phyloP scores from a whole-genome alignment of 176 grass and related monocot species.

The Carex scoparia region DNA sequence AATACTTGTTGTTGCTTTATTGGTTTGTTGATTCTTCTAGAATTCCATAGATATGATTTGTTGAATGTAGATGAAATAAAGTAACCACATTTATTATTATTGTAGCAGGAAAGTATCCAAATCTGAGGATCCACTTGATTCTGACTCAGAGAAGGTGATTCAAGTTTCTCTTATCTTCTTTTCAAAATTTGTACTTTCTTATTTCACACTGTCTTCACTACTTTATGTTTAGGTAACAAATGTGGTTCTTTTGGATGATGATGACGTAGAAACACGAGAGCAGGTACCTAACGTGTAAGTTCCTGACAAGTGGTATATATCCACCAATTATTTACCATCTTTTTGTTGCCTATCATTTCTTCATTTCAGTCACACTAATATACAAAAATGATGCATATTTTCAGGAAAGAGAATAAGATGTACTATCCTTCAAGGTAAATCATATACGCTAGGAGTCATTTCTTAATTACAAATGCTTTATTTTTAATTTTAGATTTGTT shows the following conservation, averaged over 20 bases:
- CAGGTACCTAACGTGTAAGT: slow-evolving; percentile 14
- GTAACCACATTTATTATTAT: not conserved
- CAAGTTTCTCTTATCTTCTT: slow-evolving; percentile 7
- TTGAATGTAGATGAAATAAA: not conserved
- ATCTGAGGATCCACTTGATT: slow-evolving; percentile 6
- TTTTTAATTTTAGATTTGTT: slow-evolving; percentile 8
- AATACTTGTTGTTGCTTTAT: not conserved
- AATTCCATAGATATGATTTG: not conserved
- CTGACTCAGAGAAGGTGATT: slow-evolving; percentile 36
- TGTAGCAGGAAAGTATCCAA: slow-evolving; percentile 41
- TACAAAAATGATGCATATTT: slow-evolving; percentile 27
- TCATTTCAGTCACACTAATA: slow-evolving; percentile 18
- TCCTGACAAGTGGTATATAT: slow-evolving; percentile 35
- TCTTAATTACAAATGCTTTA: not conserved
- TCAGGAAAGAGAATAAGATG: slow-evolving; percentile 56
- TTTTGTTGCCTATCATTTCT: not conserved
- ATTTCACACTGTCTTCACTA: not conserved
- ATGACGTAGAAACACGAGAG: slow-evolving; percentile 38
- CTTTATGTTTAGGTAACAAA: slow-evolving; percentile 36
- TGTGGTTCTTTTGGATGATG: slow-evolving; percentile 78
- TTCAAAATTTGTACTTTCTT: not conserved
- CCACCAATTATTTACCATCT: slow-evolving; percentile 6
- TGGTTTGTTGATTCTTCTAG: not conserved
- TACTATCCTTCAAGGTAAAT: slow-evolving; percentile 83
- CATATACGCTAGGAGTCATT: slow-evolving; percentile 7